phyloP scores from a whole-genome alignment of 441 rosid genomes.

The Pelargonium australe region DNA sequence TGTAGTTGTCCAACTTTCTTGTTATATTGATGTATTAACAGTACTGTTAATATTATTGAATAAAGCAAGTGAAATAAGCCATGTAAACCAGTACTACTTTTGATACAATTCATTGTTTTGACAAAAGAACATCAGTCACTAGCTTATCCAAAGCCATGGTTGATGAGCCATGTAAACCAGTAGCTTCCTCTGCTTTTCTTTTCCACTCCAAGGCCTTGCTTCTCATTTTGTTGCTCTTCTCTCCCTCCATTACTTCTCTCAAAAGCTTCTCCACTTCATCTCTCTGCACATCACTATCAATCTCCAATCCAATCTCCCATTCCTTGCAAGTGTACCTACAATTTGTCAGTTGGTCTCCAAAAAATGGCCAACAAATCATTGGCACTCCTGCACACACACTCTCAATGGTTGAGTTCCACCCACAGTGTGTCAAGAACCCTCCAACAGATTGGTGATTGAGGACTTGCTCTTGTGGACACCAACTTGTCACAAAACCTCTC shows the following conservation, averaged over 20 bases:
- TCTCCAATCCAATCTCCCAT: slow-evolving; percentile 22
- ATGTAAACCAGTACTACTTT: too few species aligned
- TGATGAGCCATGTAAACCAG: slow-evolving; percentile 8
- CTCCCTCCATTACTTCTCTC: slow-evolving; percentile 16
- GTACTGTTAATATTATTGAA: too few species aligned
- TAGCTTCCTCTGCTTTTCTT: slow-evolving; percentile 3
- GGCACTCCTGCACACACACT: slow-evolving; percentile 44
- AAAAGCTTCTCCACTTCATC: slow-evolving; percentile 12
- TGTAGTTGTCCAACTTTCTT: too few species aligned
- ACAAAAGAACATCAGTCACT: too few species aligned
- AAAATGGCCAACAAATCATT: slow-evolving; percentile 61
- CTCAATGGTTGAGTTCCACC: slow-evolving; percentile 59
- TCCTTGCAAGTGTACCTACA: slow-evolving; percentile 38
- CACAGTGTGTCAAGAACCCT: slow-evolving; percentile 44
- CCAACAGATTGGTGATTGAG: slow-evolving; percentile 41
- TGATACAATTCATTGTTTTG: too few species aligned
- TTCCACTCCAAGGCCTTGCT: slow-evolving; percentile 16
- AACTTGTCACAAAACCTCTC: slow-evolving; percentile 33
- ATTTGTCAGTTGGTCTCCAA: slow-evolving; percentile 57
- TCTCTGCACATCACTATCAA: slow-evolving; percentile 15
- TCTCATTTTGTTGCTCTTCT: slow-evolving; percentile 9
- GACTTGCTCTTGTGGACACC: slow-evolving; percentile 52
- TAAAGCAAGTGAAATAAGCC: too few species aligned
- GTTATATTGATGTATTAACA: too few species aligned
- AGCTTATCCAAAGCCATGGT: too few species aligned